Base-by-base conservation (phyloP, 257 asterid genomes). In the Gentiana macrophylla region DNA sequence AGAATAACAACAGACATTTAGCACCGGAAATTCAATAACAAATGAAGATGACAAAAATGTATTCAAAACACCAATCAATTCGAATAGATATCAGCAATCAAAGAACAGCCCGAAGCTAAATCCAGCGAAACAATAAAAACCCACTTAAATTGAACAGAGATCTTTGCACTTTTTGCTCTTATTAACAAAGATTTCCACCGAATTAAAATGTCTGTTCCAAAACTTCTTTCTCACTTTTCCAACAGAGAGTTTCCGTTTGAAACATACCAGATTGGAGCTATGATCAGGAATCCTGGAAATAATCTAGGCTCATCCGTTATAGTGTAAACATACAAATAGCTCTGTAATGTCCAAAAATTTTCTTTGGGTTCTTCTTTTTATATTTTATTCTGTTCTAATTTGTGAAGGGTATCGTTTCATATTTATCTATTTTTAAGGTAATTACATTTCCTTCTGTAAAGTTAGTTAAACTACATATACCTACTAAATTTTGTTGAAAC, bases 211-310 rank as follows among this genome's bases (percentile, higher is more conserved):
- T 53, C 35, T 1, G 15, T 38, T 62, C 32, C 2, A 0, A 51
- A 8, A 59, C 12, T 47, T 12, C 4, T 45, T 49, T 10, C 47
- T 56, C 41, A 9, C 37, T 52, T 32, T 0, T 41, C 46, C 46
- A 10, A 41, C 9, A 4, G 0, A 1, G 62, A 59, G 70, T 5
- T 10, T 41, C 46, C 46, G 69, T 72, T 67, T 67, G 73, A 67
- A 68, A 63, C 93, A 58, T 86, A 90, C 97, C 97, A 54, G 84
- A 72, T 74, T 74, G 70, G 75, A 71, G 83, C 69, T 68, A 69
- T 64, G 71, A 77, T 79, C 80, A 80, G 71, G 75, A 64, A 70
- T 45, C 35, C 34, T 6, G 53, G 56, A 62, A 68, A 73, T 61
- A 71, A 81, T 41, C 9, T 1, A 5, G 46, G 46, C 9, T 41